phyloP scores from a whole-genome alignment of 129 eudicot species.

The Pittosporum tobira region DNA sequence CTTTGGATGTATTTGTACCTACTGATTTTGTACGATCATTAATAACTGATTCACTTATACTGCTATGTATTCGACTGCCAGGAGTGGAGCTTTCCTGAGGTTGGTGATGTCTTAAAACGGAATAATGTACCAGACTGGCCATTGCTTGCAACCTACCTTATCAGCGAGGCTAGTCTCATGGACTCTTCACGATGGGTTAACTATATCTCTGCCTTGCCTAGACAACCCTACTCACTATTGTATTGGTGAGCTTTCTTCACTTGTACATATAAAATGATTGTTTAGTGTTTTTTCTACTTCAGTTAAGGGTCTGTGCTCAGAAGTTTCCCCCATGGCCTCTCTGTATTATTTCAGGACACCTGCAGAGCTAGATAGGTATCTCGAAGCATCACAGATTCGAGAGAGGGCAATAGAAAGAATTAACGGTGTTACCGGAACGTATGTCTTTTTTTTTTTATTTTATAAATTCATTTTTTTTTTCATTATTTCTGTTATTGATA shows the following conservation, averaged over 20 bases:
- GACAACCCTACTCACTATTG: conserved; percentile 89
- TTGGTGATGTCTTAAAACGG: conserved; percentile 66
- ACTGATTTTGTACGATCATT: background rate
- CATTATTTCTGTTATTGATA: conserved; percentile 7
- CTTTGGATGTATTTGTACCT: background rate
- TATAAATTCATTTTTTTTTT: too few relatives aligned
- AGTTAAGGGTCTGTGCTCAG: conserved; percentile 47
- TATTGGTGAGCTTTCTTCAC: conserved; percentile 49
- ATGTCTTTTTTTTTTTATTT: conserved; percentile 34
- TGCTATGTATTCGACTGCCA: conserved; percentile 18
- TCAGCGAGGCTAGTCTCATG: conserved; percentile 74
- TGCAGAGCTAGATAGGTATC: conserved; percentile 77
- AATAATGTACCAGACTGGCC: conserved; percentile 96
- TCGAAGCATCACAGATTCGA: conserved; percentile 92
- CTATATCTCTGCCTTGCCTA: conserved; percentile 89
- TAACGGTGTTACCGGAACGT: conserved; percentile 89
- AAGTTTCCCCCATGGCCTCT: conserved; percentile 60
- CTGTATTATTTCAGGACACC: conserved; percentile 87
- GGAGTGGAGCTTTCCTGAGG: conserved; percentile 88
- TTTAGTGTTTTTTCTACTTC: conserved; percentile 1
- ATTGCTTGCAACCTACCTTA: conserved; percentile 82
- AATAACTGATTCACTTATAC: background rate
- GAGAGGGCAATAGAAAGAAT: conserved; percentile 86
- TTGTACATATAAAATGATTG: background rate
- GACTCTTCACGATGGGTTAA: conserved; percentile 76